A percentile compares a stretch with the other conserved stretches of the same genome.
phyloP scores from a whole-genome alignment of 2,329 filamentous ascomycete species.

The Rutstroemia sp. region DNA sequence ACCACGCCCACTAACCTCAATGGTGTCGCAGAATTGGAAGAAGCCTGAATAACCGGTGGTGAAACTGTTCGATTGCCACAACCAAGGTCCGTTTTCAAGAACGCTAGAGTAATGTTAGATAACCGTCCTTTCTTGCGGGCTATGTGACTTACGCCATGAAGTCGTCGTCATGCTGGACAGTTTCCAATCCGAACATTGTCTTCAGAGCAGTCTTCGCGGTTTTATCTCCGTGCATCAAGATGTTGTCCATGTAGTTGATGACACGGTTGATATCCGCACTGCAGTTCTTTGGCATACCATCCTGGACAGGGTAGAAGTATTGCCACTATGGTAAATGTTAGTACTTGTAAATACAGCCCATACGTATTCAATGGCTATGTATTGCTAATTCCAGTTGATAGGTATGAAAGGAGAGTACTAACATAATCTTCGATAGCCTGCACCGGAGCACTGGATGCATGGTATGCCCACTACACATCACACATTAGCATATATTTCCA shows the following conservation, averaged over 20 bases:
- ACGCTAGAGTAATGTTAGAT: constrained; percentile 28
- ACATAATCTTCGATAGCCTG: constrained; percentile 47
- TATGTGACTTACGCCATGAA: constrained; percentile 3
- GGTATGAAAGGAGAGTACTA: constrained; percentile 6
- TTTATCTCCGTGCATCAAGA: constrained; percentile 36
- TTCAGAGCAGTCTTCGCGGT: constrained; percentile 40
- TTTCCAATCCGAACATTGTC: constrained; percentile 42
- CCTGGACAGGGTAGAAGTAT: constrained; percentile 49
- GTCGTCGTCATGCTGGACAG: constrained; percentile 13
- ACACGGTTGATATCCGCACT: constrained; percentile 44
- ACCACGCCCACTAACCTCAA: constrained; percentile 29
- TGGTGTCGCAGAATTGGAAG: constrained; percentile 37
- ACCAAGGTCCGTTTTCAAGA: constrained; percentile 48
- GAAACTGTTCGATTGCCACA: constrained; percentile 49
- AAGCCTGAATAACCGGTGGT: constrained; percentile 39
- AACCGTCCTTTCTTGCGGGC: neutral
- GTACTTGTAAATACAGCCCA: neutral
- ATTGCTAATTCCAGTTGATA: neutral
- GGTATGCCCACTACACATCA: constrained; percentile 43
- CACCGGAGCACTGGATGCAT: constrained; percentile 48
- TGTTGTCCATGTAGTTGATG: constrained; percentile 46
- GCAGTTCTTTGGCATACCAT: constrained; percentile 53
- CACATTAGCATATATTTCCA: neutral
- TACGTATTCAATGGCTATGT: too few species aligned
- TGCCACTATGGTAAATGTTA: constrained; percentile 36